These are phyloP conservation scores for Naganishia randhawae DNA, from an alignment of 768 basidiomycete genomes.

Conservation along the genomic window DNA sequence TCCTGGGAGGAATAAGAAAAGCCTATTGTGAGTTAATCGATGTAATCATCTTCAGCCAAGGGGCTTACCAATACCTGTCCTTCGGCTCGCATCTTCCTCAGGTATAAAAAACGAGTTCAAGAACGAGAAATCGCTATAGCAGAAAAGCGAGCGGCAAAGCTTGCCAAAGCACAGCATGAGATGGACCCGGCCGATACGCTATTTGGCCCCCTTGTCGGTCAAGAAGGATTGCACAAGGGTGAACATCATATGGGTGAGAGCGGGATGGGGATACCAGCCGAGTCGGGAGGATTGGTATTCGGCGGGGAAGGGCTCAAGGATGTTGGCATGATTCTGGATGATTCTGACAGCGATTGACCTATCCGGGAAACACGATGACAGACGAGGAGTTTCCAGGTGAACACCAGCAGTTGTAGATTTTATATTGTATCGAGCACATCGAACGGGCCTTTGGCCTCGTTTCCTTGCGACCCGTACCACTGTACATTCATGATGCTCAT, in stretches of 20 bases:
- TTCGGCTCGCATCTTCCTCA: conserved; percentile 20
- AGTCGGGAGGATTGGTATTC: conserved; percentile 36
- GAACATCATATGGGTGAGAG: conserved; percentile 19
- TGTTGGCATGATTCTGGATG: conserved; percentile 34
- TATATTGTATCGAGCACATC: too few relatives aligned
- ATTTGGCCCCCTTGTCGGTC: conserved; percentile 38
- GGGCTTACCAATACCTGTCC: not conserved
- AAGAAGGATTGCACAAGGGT: conserved; percentile 15
- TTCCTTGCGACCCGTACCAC: too few relatives aligned
- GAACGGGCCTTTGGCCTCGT: too few relatives aligned
- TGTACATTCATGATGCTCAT: too few relatives aligned
- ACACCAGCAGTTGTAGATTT: too few relatives aligned
- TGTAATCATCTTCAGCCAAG: not conserved
- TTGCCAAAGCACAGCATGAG: conserved; percentile 33
- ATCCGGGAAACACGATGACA: not conserved
- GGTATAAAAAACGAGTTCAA: conserved; percentile 49
- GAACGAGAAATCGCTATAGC: conserved; percentile 44
- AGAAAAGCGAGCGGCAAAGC: conserved; percentile 40
- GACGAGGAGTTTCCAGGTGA: not conserved
- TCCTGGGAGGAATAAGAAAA: conserved; percentile 68
- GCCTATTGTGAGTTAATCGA: not conserved
- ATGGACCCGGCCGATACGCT: conserved; percentile 38
- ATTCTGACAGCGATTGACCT: conserved; percentile 30
- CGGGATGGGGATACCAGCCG: conserved; percentile 43
- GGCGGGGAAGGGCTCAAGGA: conserved; percentile 42